Conservation (phyloP, 805 yeast genomes). For the Kodamaea neixiangensis region DNA sequence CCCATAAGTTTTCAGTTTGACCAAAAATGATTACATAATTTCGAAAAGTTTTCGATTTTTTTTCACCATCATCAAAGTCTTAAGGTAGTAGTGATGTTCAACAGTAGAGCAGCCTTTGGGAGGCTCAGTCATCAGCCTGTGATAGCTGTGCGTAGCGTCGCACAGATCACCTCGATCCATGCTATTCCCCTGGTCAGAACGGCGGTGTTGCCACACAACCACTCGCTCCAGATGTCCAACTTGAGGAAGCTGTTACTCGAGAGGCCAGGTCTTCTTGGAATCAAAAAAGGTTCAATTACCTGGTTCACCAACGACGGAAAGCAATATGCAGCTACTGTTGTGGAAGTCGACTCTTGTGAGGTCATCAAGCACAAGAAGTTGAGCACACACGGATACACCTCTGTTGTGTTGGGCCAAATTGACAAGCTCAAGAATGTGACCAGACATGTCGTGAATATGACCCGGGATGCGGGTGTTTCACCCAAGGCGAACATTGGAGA, state of each 20-base stretch:
- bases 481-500: slow-evolving; percentile 79
- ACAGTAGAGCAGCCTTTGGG: slow-evolving; percentile 33
- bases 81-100: neutral
- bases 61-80: neutral
- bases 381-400: slow-evolving; percentile 75
- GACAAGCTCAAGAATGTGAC: slow-evolving; percentile 60
- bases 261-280: slow-evolving; percentile 83
- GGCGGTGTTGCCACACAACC: slow-evolving; percentile 54
- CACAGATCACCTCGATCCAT: slow-evolving; percentile 50
- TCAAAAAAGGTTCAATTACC: slow-evolving; percentile 88
- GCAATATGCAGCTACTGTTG: slow-evolving; percentile 79
- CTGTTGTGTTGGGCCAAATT: slow-evolving; percentile 88
- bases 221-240: slow-evolving; percentile 69
- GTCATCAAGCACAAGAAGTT: slow-evolving; percentile 72
- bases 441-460: slow-evolving; percentile 60
- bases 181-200: slow-evolving; percentile 52
- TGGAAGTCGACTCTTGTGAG: slow-evolving; percentile 86
- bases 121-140: slow-evolving; percentile 32
- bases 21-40: neutral
- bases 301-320: slow-evolving; percentile 73
- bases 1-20: too few species aligned
- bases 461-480: slow-evolving; percentile 74
- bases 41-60: slow-evolving; percentile 6
- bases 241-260: slow-evolving; percentile 68
- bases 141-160: slow-evolving; percentile 32